Conservation (phyloP, 257 asterid species). For the Oldenlandia corymbosa region DNA sequence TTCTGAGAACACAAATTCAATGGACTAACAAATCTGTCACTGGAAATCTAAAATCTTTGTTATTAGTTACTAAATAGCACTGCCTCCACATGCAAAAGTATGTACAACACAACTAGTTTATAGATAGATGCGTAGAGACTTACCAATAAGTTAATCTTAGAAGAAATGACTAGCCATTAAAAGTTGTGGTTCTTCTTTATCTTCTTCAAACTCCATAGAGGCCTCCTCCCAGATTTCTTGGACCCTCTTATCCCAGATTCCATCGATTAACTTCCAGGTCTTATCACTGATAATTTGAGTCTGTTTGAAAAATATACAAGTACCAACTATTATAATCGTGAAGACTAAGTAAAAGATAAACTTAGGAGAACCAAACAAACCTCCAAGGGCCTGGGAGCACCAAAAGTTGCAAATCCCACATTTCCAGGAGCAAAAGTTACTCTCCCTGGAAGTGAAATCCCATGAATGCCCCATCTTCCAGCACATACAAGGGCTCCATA, state of each 20-base stretch:
- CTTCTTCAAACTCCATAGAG: slow-evolving; percentile 52
- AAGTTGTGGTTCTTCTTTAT: slow-evolving; percentile 66
- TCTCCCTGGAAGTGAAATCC: slow-evolving; percentile 96
- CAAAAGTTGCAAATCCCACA: slow-evolving; percentile 84
- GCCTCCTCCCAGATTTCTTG: slow-evolving; percentile 58
- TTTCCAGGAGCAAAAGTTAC: slow-evolving; percentile 98
- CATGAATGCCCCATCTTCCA: slow-evolving; percentile 96
- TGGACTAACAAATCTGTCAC: background rate
- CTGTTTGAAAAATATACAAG: slow-evolving; percentile 40
- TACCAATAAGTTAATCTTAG: slow-evolving; percentile 15
- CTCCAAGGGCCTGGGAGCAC: slow-evolving; percentile 96
- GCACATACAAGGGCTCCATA: slow-evolving; percentile 76
- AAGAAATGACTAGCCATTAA: slow-evolving; percentile 84
- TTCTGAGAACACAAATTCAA: no score
- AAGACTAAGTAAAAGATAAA: background rate
- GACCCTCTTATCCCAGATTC: slow-evolving; percentile 73
- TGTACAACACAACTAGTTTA: background rate
- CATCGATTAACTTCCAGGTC: slow-evolving; percentile 86
- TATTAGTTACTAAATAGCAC: no score
- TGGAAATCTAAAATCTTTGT: no score
- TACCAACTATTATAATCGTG: slow-evolving; percentile 9
- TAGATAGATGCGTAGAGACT: background rate
- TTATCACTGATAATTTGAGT: slow-evolving; percentile 84
- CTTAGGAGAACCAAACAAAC: slow-evolving; percentile 28
- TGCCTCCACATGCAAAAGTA: background rate